Conservation (phyloP, 169 alveolate genomes). For the Eimeria maxima region DNA sequence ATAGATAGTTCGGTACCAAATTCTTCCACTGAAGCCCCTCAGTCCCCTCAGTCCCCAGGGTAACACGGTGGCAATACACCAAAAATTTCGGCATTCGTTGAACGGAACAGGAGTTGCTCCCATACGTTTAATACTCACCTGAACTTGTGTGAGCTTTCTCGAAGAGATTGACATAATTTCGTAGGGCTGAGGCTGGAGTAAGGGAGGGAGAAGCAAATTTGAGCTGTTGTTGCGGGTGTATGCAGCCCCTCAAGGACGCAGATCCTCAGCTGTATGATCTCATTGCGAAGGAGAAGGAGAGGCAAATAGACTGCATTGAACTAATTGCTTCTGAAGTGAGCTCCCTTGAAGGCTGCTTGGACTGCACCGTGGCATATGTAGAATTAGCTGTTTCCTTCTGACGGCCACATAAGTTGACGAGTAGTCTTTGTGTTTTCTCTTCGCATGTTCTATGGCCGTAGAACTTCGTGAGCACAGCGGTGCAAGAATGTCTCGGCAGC, state of each 20-base stretch:
- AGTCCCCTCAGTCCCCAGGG: background rate
- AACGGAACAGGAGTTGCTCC: background rate
- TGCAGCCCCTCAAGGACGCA: conserved; percentile 85
- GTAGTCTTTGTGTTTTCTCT: background rate
- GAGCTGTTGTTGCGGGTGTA: background rate
- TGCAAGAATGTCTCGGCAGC: conserved; percentile 96
- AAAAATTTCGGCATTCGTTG: background rate
- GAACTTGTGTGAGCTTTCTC: background rate
- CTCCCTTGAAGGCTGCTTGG: background rate
- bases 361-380: background rate
- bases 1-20: background rate
- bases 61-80: background rate
- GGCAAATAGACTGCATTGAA: conserved; percentile 90
- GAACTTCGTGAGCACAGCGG: conserved; percentile 88
- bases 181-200: background rate
- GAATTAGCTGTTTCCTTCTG: background rate
- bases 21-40: background rate
- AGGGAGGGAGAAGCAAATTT: background rate
- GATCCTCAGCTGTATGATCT: conserved; percentile 92
- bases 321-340: conserved; percentile 93
- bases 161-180: background rate
- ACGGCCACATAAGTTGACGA: background rate
- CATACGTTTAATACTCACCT: background rate
- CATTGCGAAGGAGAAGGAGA: conserved; percentile 89
- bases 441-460: background rate